Evolutionary conservation across 257 asterid genomes (phyloP), one percentile per base, ranked within the genome.

Genomic region (Nicotiana otophora): DNA sequence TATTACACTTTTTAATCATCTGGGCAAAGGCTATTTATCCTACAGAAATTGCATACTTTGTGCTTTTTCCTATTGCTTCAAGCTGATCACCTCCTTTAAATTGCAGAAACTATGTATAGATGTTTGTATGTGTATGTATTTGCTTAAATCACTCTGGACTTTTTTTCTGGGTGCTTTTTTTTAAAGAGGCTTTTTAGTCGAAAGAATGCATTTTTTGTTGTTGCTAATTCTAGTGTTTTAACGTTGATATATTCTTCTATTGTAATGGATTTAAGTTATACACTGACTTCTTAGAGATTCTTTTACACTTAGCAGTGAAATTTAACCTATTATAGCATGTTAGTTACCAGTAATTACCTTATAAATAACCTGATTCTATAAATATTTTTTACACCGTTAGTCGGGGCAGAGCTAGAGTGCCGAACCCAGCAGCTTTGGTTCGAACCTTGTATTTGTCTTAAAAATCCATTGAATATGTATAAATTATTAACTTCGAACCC

Each of bases 171-270:
- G 61, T 72, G 48, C 20, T 26, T 48, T 72, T 48, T 23, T 14
- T 1, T 53, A 11, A 23, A 1, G 6, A 53, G 58, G 16, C 19
- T 11, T 53, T 30, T 55, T 26, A 20, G 80, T 74, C 53, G 42
- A 74, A 74, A 48, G 8, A 74, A 26, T 48, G 62, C 10, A 17
- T 74, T 26, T 26, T 11, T 74, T 53, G 58, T 53, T 53, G 58
- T 74, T 74, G 80, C 39, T 74, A 48, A 74, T 48, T 74, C 48
- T 74, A 74, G 80, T 74, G 39, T 48, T 48, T 74, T 20, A 53
- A 53, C 19, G 7, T 53, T 53, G 58, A 12, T 53, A 53, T 53
- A 7, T 53, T 53, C 16, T 53, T 53, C 16, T 14, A 53, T 14
- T 15, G 58, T 42, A 8, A 42, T 2, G 51, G 3, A 42, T 42